Evolutionary conservation across 257 asterid genomes (phyloP).

Genomic region (Cordia subcordata): DNA sequence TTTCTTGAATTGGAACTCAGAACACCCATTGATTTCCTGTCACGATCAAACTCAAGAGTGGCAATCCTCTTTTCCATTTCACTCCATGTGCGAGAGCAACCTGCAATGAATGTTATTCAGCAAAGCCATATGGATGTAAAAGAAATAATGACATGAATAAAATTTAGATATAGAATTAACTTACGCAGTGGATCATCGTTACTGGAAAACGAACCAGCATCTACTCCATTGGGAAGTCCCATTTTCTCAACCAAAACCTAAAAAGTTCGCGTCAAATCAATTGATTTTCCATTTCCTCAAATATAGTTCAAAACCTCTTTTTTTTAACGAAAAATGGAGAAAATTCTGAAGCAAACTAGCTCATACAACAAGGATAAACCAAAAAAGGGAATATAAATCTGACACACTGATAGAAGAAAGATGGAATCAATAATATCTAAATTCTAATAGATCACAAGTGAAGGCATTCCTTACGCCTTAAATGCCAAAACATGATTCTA

Average conservation of each 20-base stretch:
- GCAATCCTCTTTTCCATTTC: slow-evolving; percentile 74
- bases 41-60: slow-evolving; percentile 97
- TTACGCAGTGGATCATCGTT: slow-evolving; percentile 61
- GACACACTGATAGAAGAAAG: not conserved
- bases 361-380: not conserved
- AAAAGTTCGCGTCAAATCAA: slow-evolving; percentile 14
- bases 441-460: not conserved
- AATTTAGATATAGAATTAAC: slow-evolving; percentile 18
- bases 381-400: not conserved
- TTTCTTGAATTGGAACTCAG: slow-evolving; percentile 49
- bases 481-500: not conserved
- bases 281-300: not conserved
- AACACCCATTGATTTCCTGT: slow-evolving; percentile 98
- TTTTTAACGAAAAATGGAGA: not conserved
- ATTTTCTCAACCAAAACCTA: slow-evolving; percentile 98
- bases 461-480: not conserved
- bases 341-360: not conserved
- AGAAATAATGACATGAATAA: slow-evolving; percentile 1
- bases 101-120: slow-evolving; percentile 29
- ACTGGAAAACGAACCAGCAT: slow-evolving; percentile 47
- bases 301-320: not conserved
- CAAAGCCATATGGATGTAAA: slow-evolving; percentile 20
- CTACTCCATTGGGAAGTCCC: slow-evolving; percentile 72
- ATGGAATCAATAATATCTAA: too few species aligned
- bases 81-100: slow-evolving; percentile 73